phyloP scores from a whole-genome alignment of 495 filamentous ascomycete species.

The Physcia stellaris region DNA sequence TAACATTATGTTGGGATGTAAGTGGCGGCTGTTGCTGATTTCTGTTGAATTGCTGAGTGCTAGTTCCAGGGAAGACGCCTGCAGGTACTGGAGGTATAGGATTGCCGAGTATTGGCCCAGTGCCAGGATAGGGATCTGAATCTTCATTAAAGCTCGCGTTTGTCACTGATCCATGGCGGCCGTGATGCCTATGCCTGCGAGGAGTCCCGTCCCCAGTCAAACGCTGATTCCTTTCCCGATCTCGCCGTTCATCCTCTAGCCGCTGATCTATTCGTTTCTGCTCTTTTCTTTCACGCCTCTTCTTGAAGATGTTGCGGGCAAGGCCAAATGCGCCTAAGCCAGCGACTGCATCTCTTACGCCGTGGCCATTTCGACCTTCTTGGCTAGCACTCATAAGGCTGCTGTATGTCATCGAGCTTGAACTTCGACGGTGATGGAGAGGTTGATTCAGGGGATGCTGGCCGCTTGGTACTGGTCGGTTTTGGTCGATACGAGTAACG shows the following conservation, averaged over 20 bases:
- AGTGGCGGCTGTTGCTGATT: no score
- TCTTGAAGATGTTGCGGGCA: constrained; percentile 49
- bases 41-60: no score
- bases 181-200: constrained; percentile 37
- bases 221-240: constrained; percentile 38
- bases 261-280: constrained; percentile 44
- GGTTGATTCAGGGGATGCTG: constrained; percentile 29
- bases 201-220: constrained; percentile 49
- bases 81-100: constrained; percentile 29
- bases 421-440: constrained; percentile 24
- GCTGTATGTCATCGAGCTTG: constrained; percentile 20
- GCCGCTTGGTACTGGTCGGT: constrained; percentile 19
- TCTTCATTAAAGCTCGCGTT: constrained; percentile 28
- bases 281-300: constrained; percentile 46
- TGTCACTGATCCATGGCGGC: constrained; percentile 33
- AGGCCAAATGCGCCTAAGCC: constrained; percentile 53
- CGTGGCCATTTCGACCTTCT: constrained; percentile 31
- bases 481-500: constrained; percentile 4
- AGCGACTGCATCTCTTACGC: constrained; percentile 47
- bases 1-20: constrained; percentile 6
- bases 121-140: constrained; percentile 15
- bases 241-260: constrained; percentile 46
- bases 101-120: no score
- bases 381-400: constrained; percentile 28
- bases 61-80: constrained; percentile 23